Percentiles rank a stretch among this genome's conserved stretches.
Evolutionary conservation across 2,329 filamentous ascomycete species (phyloP).

Genomic region (Aspergillus flavus): DNA sequence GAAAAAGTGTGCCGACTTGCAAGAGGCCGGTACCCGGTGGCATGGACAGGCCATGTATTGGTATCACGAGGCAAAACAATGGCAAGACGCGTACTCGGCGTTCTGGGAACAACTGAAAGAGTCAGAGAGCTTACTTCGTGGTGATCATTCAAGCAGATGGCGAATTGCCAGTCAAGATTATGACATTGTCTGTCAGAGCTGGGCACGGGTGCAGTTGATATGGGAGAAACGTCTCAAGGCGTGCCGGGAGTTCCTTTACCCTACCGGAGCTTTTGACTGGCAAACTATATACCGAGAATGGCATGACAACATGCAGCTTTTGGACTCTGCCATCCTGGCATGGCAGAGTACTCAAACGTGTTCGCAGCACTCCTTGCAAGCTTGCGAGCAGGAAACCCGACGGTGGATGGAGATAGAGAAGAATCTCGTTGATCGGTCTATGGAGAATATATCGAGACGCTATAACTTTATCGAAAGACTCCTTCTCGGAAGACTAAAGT

Average conservation of each 20-base stretch:
- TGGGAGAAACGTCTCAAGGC: fast-evolving
- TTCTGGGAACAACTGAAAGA: not conserved
- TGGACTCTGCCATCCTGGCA: not conserved
- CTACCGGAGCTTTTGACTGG: fast-evolving
- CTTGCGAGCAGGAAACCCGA: not conserved
- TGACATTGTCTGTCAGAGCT: not conserved
- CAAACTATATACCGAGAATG: not conserved
- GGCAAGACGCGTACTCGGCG: not conserved
- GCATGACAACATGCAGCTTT: not conserved
- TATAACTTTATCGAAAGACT: too few relatives aligned
- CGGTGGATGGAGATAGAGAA: too few relatives aligned
- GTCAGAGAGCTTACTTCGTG: fast-evolving
- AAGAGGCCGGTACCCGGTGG: not conserved
- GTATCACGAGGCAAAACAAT: not conserved
- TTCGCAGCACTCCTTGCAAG: not conserved
- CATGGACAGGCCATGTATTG: fast-evolving
- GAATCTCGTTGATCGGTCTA: fast-evolving
- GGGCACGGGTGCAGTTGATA: not conserved
- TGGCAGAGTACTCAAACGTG: not conserved
- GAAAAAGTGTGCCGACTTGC: not conserved
- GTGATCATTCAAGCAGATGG: not conserved
- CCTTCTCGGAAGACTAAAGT: fast-evolving
- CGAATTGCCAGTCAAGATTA: not conserved
- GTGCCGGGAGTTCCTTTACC: too few relatives aligned
- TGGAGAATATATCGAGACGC: too few relatives aligned